Evolutionary conservation across 345 rosid genomes (phyloP), one percentile per base, ranked within the genome.

Genomic region (Physaria fendleri): DNA sequence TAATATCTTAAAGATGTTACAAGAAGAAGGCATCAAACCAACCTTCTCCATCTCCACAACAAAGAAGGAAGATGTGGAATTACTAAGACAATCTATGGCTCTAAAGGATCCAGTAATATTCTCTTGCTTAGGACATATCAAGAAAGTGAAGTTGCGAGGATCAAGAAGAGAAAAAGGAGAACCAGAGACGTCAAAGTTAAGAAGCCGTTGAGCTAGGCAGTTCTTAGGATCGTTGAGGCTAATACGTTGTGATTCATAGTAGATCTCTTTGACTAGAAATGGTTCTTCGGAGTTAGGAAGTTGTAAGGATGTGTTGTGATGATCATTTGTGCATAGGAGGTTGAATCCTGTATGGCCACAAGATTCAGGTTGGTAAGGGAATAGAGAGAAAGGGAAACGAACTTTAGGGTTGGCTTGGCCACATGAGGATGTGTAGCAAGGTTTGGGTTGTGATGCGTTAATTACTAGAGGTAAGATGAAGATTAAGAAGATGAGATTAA

Each of bases 341-440:
- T 68, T 39, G 71, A 85, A 85, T 9, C 85, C 91, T 4, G 79
- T 81, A 67, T 70, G 60, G 12, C 86, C 82, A 30, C 96, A 85
- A 32, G 59, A 48, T 27, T 74, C 48, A 0, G 74, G 64, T 24
- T 71, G 91, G 25, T 51, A 51, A 56, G 59, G 48, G 70, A 52
- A 46, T n/a, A 80, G 72, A 4, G 47, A 46, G 75, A 90, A 90
- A 21, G 96, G 97, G 65, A 87, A 90, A 21, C 83, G 85, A 5
- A 82, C 56, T 0, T 71, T 46, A 25, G 76, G 15, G 14, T 37
- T 25, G 24, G 39, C 35, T 22, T 6, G 12, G 38, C 71, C 56
- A 59, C 88, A 76, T 6, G 28, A 62, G 25, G 79, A 43, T 32
- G 60, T 28, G 12, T 76, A 22, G 64, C 94, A 85, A 32, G 47